Conservation (phyloP, 768 basidiomycete species). For the Mycena rosella region DNA sequence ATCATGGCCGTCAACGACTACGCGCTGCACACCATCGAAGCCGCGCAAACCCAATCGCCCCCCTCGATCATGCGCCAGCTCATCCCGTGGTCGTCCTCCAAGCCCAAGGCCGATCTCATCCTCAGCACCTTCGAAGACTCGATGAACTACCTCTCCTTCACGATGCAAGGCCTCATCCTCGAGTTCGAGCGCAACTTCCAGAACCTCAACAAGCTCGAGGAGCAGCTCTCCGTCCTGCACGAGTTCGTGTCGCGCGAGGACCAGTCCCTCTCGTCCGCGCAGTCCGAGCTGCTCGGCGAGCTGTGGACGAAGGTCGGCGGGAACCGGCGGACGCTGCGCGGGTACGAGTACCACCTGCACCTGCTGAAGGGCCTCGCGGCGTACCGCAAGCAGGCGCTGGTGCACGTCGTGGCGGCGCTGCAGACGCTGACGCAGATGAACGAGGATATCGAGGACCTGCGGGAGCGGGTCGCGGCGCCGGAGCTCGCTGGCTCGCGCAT, state of each 20-base stretch:
- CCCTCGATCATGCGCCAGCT: conserved; percentile 51
- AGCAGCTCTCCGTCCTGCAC: conserved; percentile 66
- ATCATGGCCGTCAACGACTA: conserved; percentile 82
- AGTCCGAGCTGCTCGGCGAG: conserved; percentile 67
- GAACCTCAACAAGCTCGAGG: conserved; percentile 74
- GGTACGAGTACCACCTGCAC: conserved; percentile 62
- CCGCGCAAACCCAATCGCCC: conserved; percentile 51
- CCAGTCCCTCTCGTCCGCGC: conserved; percentile 54
- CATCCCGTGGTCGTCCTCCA: conserved; percentile 53
- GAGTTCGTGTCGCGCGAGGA: conserved; percentile 74
- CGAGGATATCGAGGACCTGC: conserved; percentile 81
- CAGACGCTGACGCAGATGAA: conserved; percentile 73
- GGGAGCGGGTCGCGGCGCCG: conserved; percentile 80
- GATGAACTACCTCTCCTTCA: conserved; percentile 49
- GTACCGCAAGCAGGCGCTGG: conserved; percentile 72
- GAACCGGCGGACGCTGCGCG: conserved; percentile 63
- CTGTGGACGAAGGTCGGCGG: conserved; percentile 81
- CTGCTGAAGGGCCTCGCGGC: conserved; percentile 67
- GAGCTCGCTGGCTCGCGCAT: conserved; percentile 68
- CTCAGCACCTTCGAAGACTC: conserved; percentile 63
- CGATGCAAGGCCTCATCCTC: conserved; percentile 75
- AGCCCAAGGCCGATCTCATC: conserved; percentile 57
- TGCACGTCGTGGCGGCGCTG: conserved; percentile 74
- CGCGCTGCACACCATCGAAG: conserved; percentile 70
- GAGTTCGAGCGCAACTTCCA: conserved; percentile 72